phyloP scores from a whole-genome alignment of 1,284 basidiomycete genomes.

The Pseudozyma thailandica region DNA sequence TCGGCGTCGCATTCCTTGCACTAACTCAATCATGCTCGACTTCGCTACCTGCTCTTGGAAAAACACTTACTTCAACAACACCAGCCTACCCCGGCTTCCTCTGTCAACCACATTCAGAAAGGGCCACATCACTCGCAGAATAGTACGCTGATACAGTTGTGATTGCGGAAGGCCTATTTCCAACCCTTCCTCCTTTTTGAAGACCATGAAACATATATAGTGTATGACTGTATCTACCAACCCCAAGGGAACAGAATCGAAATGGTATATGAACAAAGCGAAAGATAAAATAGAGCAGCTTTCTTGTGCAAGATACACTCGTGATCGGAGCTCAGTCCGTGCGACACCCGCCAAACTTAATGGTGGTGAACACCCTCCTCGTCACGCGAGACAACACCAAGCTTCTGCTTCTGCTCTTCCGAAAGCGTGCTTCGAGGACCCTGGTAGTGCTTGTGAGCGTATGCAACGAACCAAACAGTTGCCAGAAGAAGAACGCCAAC shows the following conservation, averaged over 20 bases:
- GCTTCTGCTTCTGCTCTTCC: constrained; percentile 54
- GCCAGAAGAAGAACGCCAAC: constrained; percentile 68
- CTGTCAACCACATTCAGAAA: background rate
- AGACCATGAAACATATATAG: constrained; percentile 14
- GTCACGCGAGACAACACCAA: constrained; percentile 54
- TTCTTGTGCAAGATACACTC: too few species aligned
- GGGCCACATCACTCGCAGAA: background rate
- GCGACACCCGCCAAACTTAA: too few species aligned
- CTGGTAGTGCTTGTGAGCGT: constrained; percentile 70
- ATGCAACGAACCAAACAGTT: constrained; percentile 69
- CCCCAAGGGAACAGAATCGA: background rate
- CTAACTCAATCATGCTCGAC: too few species aligned
- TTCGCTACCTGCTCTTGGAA: too few species aligned
- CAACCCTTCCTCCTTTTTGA: background rate
- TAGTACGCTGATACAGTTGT: constrained; percentile 2
- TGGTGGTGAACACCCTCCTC: constrained; percentile 41
- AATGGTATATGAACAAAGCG: background rate
- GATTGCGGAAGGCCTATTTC: background rate
- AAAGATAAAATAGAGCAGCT: too few species aligned
- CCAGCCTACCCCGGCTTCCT: too few species aligned
- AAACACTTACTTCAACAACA: too few species aligned
- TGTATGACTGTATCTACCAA: constrained; percentile 13
- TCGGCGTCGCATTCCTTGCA: too few species aligned
- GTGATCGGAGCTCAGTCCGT: too few species aligned
- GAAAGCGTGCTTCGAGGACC: constrained; percentile 67